Base-by-base conservation (phyloP, 164 flowering plant genomes). In the Chimonanthus praecox region DNA sequence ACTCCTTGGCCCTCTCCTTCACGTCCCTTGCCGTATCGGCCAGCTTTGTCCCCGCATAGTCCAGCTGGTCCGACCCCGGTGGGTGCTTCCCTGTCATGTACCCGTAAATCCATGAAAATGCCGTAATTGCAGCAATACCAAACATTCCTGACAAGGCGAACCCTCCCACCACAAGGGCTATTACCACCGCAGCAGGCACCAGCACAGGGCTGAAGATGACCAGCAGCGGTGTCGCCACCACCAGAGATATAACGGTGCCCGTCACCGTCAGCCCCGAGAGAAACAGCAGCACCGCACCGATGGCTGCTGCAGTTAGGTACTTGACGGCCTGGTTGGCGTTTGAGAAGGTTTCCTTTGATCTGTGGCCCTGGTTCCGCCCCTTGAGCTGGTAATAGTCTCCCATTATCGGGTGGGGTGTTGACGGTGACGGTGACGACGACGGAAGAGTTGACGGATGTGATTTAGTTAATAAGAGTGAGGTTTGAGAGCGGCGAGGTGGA, bases 1-100 rank as follows among this genome's bases (percentile, higher is more conserved):
- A 75, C 72, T 83, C 83, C 84, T 79, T 80, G 4, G 87, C 87
- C 72, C 72, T 74, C 70, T 86, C 87, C 80, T 78, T 82, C 81
- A 84, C 77, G 70, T 84, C 85, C 60, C 81, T 60, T 0, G 85
- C 84, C 80, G 78, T 86, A 20, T 71, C 70, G 0, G 82, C 81
- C 68, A 86, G 70, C 81, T 74, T 80, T 73, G 13, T 48, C 18
- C 80, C 47, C 4, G 88, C 88, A 0, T 70, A 58, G 64, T 86
- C 85, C 65, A 86, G 50, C 75, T 81, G 81, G 11, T 84, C 87
- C 7, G 85, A 77, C 0, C 83, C 85, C 0, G 74, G 77, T 2
- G 88, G 85, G 74, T 83, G 88, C 47, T 70, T 70, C 58, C 73
- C 77, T 0, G 65, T 21, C 43, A 54, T 70, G 70, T 70, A 75